Base-by-base conservation (phyloP, 441 rosid species). In the Pelargonium fulgidum region DNA sequence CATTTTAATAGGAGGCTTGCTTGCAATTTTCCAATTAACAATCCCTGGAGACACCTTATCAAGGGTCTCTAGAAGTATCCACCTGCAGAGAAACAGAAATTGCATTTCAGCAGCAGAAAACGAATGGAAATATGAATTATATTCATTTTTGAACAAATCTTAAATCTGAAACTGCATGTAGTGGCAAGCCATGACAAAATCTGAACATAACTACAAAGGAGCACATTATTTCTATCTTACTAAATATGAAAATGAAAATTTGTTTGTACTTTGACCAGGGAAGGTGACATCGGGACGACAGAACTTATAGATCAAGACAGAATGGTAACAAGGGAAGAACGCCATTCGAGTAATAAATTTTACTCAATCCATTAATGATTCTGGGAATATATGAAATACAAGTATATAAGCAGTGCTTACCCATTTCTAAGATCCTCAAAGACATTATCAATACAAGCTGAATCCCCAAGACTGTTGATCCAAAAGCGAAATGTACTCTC, bases 401-500 rank as follows among this genome's bases (percentile, higher is more conserved):
- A 20, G 5, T 12, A 22, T 61, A 10, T 11, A 14, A 61, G 11
- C 33, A 61, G 33, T 61, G 13, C 76, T 72, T 33, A 92, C 99
- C 99, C 99, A 76, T 86, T 87, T 79, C 97, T 84, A 68, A 92
- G 88, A 83, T 95, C 99, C 83, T 95, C 99, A 74, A 92, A 92
- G 69, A 92, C 81, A 76, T 90, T 87, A 72, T 92, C 89, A 70
- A 92, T 89, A 52, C 90, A 86, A 14, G 96, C 83, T 19, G 88
- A 80, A 78, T 75, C 78, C 75, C 96, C 99, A 67, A 92, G 89
- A 86, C 97, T 95, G 82, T 95, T 95, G 66, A 95, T 95, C 99
- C 99, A 95, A 66, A 95, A 82, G 20, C 98, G 92, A 87, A 92
- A 95, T 80, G 97, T 90, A 81, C 97, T 87, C 83, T 95, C 99